Evolutionary conservation across 2,329 filamentous ascomycete species (phyloP).

Genomic region (Clonostachys rhizophaga): DNA sequence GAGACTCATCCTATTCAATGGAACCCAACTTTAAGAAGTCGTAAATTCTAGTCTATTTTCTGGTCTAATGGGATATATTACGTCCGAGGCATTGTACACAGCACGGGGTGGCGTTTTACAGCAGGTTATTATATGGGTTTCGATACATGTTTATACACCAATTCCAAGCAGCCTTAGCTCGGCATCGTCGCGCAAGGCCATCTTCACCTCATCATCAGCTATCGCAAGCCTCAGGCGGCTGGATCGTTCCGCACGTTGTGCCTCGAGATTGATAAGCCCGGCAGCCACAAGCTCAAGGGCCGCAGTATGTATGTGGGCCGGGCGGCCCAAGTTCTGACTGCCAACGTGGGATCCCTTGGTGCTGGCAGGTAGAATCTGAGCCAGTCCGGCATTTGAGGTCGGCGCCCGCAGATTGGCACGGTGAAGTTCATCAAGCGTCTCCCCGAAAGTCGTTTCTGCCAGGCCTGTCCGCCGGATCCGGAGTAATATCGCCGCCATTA

Average conservation of each 20-base stretch:
- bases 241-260: slow-evolving; percentile 74
- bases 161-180: slow-evolving; percentile 80
- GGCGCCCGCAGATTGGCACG: slow-evolving; percentile 25
- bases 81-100: neutral
- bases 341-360: slow-evolving; percentile 18
- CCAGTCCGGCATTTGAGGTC: slow-evolving; percentile 26
- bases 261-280: slow-evolving; percentile 82
- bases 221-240: slow-evolving; percentile 84
- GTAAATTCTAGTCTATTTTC: slow-evolving; percentile 57
- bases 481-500: slow-evolving; percentile 77
- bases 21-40: slow-evolving; percentile 74
- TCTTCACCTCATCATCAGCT: slow-evolving; percentile 84
- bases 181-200: slow-evolving; percentile 82
- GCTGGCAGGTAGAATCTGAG: slow-evolving; percentile 22
- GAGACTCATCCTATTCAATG: slow-evolving; percentile 91
- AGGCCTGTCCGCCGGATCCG: slow-evolving; percentile 79
- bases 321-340: slow-evolving; percentile 10
- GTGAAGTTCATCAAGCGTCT: slow-evolving; percentile 75
- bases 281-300: slow-evolving; percentile 82
- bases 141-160: slow-evolving; percentile 17
- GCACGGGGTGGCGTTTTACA: too few species aligned
- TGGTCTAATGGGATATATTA: neutral
- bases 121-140: too few species aligned
- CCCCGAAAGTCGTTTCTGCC: slow-evolving; percentile 81
- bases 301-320: slow-evolving; percentile 56